Percentiles rank a stretch among this genome's conserved stretches.
phyloP scores from a whole-genome alignment of 2,329 filamentous ascomycete genomes.

The Colletotrichum horii region DNA sequence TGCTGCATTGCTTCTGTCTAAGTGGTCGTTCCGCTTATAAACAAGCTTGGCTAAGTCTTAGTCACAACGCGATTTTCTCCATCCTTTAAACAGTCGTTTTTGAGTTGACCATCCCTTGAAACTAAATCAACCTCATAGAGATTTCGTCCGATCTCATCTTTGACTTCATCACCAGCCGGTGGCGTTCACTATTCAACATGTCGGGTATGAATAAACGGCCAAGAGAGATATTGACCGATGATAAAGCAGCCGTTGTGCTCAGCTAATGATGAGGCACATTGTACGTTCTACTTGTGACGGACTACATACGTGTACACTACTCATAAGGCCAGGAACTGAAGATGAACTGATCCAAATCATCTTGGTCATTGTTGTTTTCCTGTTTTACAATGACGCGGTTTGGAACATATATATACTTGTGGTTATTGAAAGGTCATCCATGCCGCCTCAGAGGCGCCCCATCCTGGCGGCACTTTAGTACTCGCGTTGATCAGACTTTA shows the following conservation, averaged over 20 bases:
- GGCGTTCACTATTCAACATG: background rate
- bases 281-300: background rate
- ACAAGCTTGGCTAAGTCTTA: background rate
- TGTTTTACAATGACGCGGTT: background rate
- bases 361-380: background rate
- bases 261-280: background rate
- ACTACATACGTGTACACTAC: background rate
- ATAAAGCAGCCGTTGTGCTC: background rate
- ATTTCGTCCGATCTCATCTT: background rate
- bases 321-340: background rate
- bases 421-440: background rate
- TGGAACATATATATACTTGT: background rate
- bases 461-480: background rate
- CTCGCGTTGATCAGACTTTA: background rate
- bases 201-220: background rate
- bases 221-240: background rate
- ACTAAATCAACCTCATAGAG: background rate
- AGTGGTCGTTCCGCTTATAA: background rate
- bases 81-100: background rate
- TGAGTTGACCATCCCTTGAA: background rate
- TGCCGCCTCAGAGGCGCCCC: background rate
- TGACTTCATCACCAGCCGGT: background rate
- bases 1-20: background rate
- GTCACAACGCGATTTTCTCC: background rate
- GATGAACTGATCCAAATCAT: background rate